Evolutionary conservation across 306 rosid species (phyloP).

Genomic region (Sicyos baderoa): DNA sequence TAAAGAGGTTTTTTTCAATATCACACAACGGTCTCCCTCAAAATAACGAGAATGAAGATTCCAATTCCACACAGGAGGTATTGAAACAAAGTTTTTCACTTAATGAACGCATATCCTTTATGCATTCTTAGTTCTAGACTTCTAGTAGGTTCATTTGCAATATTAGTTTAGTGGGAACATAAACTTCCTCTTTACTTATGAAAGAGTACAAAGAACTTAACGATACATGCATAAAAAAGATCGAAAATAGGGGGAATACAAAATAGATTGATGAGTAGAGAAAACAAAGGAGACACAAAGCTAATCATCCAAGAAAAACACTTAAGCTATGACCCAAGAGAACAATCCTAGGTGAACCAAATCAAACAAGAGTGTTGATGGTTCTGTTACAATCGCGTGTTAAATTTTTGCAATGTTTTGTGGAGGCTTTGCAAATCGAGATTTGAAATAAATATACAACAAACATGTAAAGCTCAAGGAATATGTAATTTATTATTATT

Average conservation of each 20-base stretch:
- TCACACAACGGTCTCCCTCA: slow-evolving; percentile 48
- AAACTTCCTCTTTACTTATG: neutral
- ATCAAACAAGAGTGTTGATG: neutral
- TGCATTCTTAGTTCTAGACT: neutral
- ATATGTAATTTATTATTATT: neutral
- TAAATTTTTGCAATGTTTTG: slow-evolving; percentile 1
- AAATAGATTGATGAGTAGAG: too few species aligned
- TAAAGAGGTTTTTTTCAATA: slow-evolving; percentile 52
- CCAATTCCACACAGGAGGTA: slow-evolving; percentile 52
- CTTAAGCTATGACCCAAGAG: too few species aligned
- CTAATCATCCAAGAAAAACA: too few species aligned
- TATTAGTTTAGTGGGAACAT: neutral
- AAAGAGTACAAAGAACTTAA: too few species aligned
- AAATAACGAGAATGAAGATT: slow-evolving; percentile 47
- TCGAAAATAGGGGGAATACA: too few species aligned
- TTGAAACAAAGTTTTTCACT: slow-evolving; percentile 7
- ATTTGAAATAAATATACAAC: too few species aligned
- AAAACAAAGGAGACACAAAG: too few species aligned
- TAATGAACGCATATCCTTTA: neutral
- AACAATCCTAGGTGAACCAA: too few species aligned
- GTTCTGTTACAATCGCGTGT: neutral
- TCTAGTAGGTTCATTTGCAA: slow-evolving; percentile 3
- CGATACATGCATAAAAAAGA: too few species aligned
- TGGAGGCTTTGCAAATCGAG: neutral
- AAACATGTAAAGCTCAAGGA: neutral